Conservation (phyloP, 192 early-diverging fungal genomes). For the Backusella macrospora region DNA sequence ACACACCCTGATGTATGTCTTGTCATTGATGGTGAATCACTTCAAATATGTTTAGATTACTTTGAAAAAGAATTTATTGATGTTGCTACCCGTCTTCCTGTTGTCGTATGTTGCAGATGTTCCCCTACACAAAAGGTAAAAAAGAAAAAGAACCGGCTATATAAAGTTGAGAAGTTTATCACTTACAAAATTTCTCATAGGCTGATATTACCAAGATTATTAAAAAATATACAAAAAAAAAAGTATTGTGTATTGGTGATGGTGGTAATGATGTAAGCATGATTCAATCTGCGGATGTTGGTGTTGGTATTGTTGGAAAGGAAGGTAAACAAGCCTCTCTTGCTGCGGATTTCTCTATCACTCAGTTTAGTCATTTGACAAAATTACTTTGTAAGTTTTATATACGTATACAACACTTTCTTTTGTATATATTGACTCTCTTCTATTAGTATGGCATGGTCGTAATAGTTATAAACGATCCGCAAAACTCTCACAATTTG, state of each 20-base stretch:
- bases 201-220: constrained; percentile 87
- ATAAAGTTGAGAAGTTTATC: background rate
- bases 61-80: constrained; percentile 79
- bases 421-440: background rate
- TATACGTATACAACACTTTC: background rate
- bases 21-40: constrained; percentile 92
- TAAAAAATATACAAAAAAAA: constrained; percentile 69
- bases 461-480: constrained; percentile 94
- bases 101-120: constrained; percentile 92
- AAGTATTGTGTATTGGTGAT: constrained; percentile 91
- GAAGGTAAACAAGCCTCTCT: constrained; percentile 94
- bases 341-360: constrained; percentile 91
- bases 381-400: constrained; percentile 65
- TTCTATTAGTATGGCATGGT: constrained; percentile 82
- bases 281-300: constrained; percentile 96
- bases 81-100: constrained; percentile 73
- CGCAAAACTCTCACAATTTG: constrained; percentile 93
- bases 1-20: constrained; percentile 76
- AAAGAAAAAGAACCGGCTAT: background rate
- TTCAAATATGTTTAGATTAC: constrained; percentile 76
- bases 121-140: constrained; percentile 92
- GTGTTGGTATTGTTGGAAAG: constrained; percentile 95
- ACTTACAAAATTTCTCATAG: constrained; percentile 19
- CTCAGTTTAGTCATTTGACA: constrained; percentile 87
- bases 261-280: constrained; percentile 98